phyloP scores from a whole-genome alignment of 345 rosid genomes.

The Dipteronia dyeriana region DNA sequence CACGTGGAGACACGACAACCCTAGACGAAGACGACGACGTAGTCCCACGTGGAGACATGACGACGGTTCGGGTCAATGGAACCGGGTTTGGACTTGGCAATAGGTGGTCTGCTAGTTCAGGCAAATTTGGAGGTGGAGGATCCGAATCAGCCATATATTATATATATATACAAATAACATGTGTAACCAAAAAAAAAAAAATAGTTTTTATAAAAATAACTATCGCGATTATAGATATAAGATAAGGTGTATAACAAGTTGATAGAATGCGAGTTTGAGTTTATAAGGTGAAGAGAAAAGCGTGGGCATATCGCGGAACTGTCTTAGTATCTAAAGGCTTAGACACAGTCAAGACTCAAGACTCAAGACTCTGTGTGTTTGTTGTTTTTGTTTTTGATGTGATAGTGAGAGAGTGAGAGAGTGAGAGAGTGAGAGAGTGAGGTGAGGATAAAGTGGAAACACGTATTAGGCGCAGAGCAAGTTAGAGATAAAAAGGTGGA shows the following conservation, averaged over 20 bases:
- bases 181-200: not conserved
- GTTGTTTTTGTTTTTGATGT: slow-evolving; percentile 6
- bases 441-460: slow-evolving; percentile 20
- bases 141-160: slow-evolving; percentile 26
- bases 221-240: not conserved
- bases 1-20: slow-evolving; percentile 20
- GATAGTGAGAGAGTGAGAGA: not conserved
- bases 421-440: not conserved
- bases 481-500: too few relatives aligned
- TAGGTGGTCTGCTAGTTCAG: not conserved
- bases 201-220: not conserved
- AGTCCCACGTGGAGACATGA: slow-evolving; percentile 24
- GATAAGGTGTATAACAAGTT: not conserved
- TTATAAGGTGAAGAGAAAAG: slow-evolving; percentile 14
- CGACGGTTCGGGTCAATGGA: not conserved
- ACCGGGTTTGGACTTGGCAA: slow-evolving; percentile 15
- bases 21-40: slow-evolving; percentile 7
- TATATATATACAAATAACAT: not conserved
- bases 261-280: not conserved
- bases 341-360: too few relatives aligned
- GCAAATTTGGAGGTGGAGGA: slow-evolving; percentile 3
- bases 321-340: too few relatives aligned
- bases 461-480: slow-evolving; percentile 28
- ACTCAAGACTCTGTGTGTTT: not conserved
- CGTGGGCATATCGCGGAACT: slow-evolving; percentile 46